Conservation (phyloP, 352 stramenopile species). For the Pythium periplocum region DNA sequence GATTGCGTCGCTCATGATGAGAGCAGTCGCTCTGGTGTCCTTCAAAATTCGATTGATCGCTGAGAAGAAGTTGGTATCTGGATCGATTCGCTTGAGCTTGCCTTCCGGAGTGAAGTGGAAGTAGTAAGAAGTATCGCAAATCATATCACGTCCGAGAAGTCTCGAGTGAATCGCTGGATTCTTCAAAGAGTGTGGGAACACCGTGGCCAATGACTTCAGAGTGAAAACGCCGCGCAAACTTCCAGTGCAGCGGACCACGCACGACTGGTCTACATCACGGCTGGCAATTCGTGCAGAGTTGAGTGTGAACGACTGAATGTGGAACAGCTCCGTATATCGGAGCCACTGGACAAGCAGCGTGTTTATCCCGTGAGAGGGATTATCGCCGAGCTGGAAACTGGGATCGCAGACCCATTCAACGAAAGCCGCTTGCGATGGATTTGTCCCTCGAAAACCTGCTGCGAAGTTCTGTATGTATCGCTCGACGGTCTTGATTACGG, state of each 20-base stretch:
- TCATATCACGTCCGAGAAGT: not conserved
- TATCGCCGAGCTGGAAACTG: not conserved
- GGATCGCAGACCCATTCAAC: not conserved
- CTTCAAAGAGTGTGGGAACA: conserved; percentile 3
- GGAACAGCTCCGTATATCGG: conserved; percentile 6
- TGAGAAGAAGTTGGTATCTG: not conserved
- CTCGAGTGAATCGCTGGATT: not conserved
- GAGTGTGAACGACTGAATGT: not conserved
- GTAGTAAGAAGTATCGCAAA: conserved; percentile 5
- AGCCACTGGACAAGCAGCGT: conserved; percentile 6
- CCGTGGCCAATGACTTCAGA: not conserved
- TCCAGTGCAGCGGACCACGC: not conserved
- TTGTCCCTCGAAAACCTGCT: not conserved
- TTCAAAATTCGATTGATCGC: not conserved
- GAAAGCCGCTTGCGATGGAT: not conserved
- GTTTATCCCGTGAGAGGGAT: not conserved
- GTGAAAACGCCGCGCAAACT: conserved; percentile 4
- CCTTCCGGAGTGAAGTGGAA: conserved; percentile 1
- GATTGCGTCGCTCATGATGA: not conserved
- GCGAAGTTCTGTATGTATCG: conserved; percentile 3
- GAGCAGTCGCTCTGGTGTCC: not conserved
- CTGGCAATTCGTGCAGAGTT: not conserved
- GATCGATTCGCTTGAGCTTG: conserved; percentile 1
- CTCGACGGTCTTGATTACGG: not conserved
- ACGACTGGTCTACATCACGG: not conserved